Conservation (phyloP, 768 basidiomycete genomes). For the Tubosaeta sp. region DNA sequence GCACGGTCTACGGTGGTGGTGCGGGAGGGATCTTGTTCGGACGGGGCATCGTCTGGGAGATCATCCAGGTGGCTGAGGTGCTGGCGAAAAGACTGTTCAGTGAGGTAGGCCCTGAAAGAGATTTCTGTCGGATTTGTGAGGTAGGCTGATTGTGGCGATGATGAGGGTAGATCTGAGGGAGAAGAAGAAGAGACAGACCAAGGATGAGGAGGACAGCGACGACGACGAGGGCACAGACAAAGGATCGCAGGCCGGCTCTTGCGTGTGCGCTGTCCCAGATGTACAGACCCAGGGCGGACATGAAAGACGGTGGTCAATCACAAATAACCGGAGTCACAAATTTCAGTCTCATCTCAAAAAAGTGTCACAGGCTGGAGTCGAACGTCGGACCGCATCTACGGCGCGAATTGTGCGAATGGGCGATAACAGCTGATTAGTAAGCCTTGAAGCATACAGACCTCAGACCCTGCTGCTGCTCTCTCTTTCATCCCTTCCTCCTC, state of each 20-base stretch:
- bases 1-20: constrained; percentile 21
- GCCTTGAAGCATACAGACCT: too few species aligned
- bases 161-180: constrained; percentile 1
- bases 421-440: too few species aligned
- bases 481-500: not conserved
- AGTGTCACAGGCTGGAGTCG: constrained; percentile 35
- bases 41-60: constrained; percentile 45
- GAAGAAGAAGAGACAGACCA: constrained; percentile 43
- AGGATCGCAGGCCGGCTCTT: constrained; percentile 63
- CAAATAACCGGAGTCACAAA: constrained; percentile 22
- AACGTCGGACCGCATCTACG: constrained; percentile 36
- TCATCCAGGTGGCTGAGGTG: constrained; percentile 86
- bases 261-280: constrained; percentile 48
- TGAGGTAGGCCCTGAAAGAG: constrained; percentile 91
- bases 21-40: constrained; percentile 31
- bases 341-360: constrained; percentile 12
- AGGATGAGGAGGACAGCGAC: constrained; percentile 66
- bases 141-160: constrained; percentile 57
- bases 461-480: too few species aligned
- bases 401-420: too few species aligned
- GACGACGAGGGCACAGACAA: constrained; percentile 67
- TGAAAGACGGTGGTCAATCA: constrained; percentile 41
- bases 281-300: constrained; percentile 57
- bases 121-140: constrained; percentile 92
- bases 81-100: constrained; percentile 95